phyloP scores from a whole-genome alignment of 2,329 filamentous ascomycete genomes.

The Neophaeococcomyces mojaviensis region DNA sequence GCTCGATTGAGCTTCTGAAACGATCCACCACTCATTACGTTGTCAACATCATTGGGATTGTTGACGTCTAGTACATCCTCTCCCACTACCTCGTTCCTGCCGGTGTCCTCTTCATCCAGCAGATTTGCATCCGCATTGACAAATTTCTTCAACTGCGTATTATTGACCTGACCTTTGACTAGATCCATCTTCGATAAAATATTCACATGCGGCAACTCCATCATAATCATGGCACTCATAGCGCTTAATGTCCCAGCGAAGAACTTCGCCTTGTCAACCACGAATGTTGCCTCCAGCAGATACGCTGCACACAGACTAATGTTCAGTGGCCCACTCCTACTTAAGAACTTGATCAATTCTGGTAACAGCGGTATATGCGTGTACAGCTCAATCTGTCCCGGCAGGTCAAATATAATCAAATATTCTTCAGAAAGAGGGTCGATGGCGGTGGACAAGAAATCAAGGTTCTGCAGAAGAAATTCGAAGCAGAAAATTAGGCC shows the following conservation, averaged over 20 bases:
- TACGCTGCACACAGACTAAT: conserved; percentile 90
- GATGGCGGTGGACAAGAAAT: conserved; percentile 79
- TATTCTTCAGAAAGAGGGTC: conserved; percentile 88
- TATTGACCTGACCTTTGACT: conserved; percentile 78
- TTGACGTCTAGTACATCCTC: conserved; percentile 42
- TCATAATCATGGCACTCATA: conserved; percentile 98
- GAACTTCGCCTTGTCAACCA: conserved; percentile 93
- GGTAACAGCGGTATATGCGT: conserved; percentile 93
- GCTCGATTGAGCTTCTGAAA: conserved; percentile 80
- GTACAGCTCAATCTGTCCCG: conserved; percentile 96
- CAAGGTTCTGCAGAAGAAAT: conserved; percentile 86
- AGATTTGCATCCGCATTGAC: conserved; percentile 76
- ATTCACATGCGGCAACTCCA: conserved; percentile 94
- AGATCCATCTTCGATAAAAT: conserved; percentile 97
- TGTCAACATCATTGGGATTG: conserved; percentile 53
- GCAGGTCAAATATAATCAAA: conserved; percentile 97
- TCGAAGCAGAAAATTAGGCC: conserved; percentile 95
- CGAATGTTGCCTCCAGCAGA: conserved; percentile 89
- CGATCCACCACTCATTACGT: conserved; percentile 70
- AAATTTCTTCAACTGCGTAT: conserved; percentile 83
- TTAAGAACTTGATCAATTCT: conserved; percentile 71
- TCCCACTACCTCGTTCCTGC: conserved; percentile 39
- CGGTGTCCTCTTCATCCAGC: conserved; percentile 69
- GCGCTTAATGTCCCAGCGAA: conserved; percentile 91
- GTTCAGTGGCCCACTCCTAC: conserved; percentile 70